Percentiles rank a stretch among this genome's conserved stretches.
These are phyloP conservation scores for Ascochyta viciae-villosae DNA, from an alignment of 2,329 filamentous ascomycete species.

Conservation along the genomic window DNA sequence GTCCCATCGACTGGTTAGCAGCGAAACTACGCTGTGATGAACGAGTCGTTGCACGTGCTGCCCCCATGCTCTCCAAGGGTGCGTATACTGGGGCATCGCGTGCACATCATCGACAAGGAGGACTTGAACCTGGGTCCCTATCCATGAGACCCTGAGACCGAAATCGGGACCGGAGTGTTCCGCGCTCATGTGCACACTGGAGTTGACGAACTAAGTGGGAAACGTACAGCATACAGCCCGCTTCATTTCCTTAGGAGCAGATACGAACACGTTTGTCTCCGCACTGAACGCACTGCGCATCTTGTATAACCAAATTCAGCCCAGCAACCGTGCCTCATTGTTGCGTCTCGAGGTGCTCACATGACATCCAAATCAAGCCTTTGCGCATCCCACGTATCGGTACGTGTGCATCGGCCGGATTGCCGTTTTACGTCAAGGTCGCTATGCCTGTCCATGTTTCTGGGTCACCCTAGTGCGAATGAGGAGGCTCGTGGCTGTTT, in stretches of 20 bases:
- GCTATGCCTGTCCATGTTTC: constrained; percentile 18
- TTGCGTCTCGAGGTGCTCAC: constrained; percentile 13
- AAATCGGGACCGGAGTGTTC: constrained; percentile 2
- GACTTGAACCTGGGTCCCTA: neutral
- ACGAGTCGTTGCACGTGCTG: neutral
- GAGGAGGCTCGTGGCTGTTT: constrained; percentile 13
- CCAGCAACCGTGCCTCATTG: constrained; percentile 6
- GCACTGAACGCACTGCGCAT: neutral
- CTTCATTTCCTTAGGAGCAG: neutral
- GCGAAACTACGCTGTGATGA: constrained; percentile 3
- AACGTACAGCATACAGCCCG: neutral
- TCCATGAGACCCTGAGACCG: neutral
- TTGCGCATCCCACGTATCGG: constrained; percentile 23
- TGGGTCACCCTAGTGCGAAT: constrained; percentile 14
- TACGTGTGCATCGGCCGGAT: constrained; percentile 21
- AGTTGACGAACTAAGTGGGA: neutral
- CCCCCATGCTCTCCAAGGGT: constrained; percentile 1
- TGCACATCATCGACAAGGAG: neutral
- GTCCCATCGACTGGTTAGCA: neutral
- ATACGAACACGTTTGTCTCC: neutral
- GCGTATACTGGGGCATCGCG: neutral
- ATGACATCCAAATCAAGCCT: constrained; percentile 13
- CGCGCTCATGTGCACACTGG: neutral
- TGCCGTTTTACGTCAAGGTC: constrained; percentile 19
- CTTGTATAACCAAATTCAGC: neutral